Evolutionary conservation across 1,139 yeast species (phyloP).

Genomic region (Geotrichum cucujoidarum): DNA sequence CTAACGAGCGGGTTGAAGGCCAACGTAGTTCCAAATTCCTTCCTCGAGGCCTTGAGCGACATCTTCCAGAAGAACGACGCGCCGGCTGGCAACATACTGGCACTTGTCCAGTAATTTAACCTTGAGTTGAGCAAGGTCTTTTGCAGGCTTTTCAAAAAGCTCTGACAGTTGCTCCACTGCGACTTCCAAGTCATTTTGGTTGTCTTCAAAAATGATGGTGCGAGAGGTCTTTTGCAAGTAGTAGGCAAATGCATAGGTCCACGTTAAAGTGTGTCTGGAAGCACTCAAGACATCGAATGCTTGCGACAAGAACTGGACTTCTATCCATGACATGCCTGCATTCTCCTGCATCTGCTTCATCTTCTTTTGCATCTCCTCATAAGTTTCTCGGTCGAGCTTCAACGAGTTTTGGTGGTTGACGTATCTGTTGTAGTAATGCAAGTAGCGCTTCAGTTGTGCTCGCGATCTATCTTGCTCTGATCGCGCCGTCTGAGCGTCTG

Average conservation of each 20-base stretch:
- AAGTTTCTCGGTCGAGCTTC: constrained; percentile 62
- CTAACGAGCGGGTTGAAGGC: not conserved
- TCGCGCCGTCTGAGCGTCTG: constrained; percentile 36
- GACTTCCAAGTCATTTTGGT: constrained; percentile 63
- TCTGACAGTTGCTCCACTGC: constrained; percentile 79
- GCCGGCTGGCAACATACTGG: constrained; percentile 36
- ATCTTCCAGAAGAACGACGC: constrained; percentile 36
- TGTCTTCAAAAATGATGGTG: constrained; percentile 57
- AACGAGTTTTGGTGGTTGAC: constrained; percentile 75
- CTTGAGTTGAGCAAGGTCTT: constrained; percentile 33
- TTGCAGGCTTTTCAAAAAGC: constrained; percentile 46
- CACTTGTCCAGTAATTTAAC: constrained; percentile 37
- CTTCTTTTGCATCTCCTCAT: constrained; percentile 56
- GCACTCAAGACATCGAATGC: constrained; percentile 59
- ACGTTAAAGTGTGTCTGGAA: constrained; percentile 75
- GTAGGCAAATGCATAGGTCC: constrained; percentile 86
- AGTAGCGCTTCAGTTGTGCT: constrained; percentile 55
- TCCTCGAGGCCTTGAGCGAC: constrained; percentile 36
- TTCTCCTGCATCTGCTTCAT: constrained; percentile 63
- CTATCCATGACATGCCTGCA: constrained; percentile 77
- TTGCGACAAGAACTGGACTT: constrained; percentile 75
- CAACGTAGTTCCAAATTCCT: constrained; percentile 34
- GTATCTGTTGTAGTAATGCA: constrained; percentile 73
- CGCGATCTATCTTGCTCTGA: constrained; percentile 37
- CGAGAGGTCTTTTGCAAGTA: constrained; percentile 51